Evolutionary conservation across 169 alveolate species (phyloP).

Genomic region (Plasmodium inui): DNA sequence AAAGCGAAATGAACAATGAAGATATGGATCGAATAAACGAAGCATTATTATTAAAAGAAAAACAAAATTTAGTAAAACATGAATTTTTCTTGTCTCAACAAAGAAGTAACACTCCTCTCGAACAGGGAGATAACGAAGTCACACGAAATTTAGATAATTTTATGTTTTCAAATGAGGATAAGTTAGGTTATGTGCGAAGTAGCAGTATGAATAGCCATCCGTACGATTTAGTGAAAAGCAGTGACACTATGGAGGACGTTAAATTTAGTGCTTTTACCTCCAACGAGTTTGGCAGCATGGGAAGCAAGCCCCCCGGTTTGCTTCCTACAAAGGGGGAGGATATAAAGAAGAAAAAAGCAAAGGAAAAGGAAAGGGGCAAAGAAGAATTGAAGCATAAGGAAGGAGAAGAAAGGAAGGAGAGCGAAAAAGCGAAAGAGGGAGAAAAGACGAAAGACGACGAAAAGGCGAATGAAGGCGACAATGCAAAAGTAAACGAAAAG

Average conservation of each 20-base stretch:
- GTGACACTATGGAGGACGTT: neutral
- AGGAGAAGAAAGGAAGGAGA: neutral
- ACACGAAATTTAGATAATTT: neutral
- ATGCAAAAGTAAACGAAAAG: neutral
- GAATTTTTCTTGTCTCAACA: slow-evolving; percentile 23
- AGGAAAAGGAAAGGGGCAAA: neutral
- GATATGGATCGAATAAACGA: slow-evolving; percentile 4
- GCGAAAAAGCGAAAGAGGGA: neutral
- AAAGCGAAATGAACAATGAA: slow-evolving; percentile 24
- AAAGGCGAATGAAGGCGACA: neutral
- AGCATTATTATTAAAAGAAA: slow-evolving; percentile 16
- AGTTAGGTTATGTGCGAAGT: slow-evolving; percentile 8
- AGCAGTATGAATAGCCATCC: neutral
- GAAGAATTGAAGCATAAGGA: neutral
- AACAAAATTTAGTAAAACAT: slow-evolving; percentile 29
- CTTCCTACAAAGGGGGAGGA: slow-evolving; percentile 1
- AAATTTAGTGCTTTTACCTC: neutral
- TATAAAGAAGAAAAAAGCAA: slow-evolving; percentile 3
- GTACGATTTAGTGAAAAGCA: slow-evolving; percentile 2
- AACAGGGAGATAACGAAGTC: neutral
- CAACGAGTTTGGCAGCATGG: slow-evolving; percentile 8
- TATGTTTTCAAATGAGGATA: slow-evolving; percentile 37
- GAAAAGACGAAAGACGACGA: neutral
- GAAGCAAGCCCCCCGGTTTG: slow-evolving; percentile 9
- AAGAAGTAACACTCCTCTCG: neutral